A percentile compares a stretch with the other conserved stretches of the same genome.
These are phyloP conservation scores for Metschnikowia hibisci DNA, from an alignment of 805 yeast species.

Conservation along the genomic window DNA sequence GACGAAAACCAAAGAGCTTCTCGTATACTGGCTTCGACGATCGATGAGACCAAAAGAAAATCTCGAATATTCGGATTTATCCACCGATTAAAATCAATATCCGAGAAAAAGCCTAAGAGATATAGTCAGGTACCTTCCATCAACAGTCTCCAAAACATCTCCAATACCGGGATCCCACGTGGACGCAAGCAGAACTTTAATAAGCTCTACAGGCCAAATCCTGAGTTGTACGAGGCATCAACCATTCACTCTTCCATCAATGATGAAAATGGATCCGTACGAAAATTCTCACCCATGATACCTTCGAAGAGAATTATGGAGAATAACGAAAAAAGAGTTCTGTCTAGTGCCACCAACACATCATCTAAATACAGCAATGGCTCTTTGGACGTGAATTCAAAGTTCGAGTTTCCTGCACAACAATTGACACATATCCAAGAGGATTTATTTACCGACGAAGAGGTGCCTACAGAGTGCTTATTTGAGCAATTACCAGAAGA, in stretches of 20 bases:
- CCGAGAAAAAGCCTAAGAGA: neutral
- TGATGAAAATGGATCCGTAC: neutral
- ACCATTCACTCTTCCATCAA: constrained; percentile 5
- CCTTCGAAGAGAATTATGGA: neutral
- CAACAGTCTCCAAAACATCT: constrained; percentile 9
- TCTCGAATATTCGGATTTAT: neutral
- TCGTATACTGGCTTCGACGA: neutral
- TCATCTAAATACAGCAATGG: constrained; percentile 12
- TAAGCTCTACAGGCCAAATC: constrained; percentile 23
- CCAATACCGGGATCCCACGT: constrained; percentile 22
- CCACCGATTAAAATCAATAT: constrained; percentile 1
- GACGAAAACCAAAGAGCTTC: neutral
- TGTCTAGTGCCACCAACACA: constrained; percentile 6
- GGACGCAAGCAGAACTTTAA: constrained; percentile 23
- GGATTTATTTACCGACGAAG: neutral
- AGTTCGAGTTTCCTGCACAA: constrained; percentile 12
- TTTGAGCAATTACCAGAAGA: no score
- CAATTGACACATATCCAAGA: constrained; percentile 1
- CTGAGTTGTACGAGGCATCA: constrained; percentile 18
- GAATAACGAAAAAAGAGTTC: neutral
- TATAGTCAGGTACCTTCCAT: neutral
- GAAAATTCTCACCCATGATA: neutral
- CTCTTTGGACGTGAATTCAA: constrained; percentile 10
- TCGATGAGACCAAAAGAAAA: neutral
- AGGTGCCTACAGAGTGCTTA: neutral